Conservation (phyloP, 176 grass and related monocot species). For the Ampelocalamus luodianensis region DNA sequence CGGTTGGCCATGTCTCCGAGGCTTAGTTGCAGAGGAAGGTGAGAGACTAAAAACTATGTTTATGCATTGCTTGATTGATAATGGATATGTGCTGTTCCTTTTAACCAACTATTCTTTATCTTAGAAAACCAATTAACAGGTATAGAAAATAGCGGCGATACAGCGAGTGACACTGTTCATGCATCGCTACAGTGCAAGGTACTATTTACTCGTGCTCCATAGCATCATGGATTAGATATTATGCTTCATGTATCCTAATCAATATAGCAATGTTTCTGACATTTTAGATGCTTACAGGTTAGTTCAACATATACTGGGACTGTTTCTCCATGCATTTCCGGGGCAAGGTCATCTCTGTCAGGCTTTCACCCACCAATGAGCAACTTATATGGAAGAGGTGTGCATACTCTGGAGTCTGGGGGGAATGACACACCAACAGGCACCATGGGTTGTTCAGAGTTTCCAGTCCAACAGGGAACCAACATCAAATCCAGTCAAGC, state of each 20-base stretch:
- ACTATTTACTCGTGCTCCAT: too few relatives aligned
- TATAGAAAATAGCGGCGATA: too few relatives aligned
- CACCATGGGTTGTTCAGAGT: constrained; percentile 1
- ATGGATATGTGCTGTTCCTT: too few relatives aligned
- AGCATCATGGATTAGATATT: constrained; percentile 9
- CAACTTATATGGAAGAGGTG: constrained; percentile 22
- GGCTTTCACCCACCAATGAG: constrained; percentile 19
- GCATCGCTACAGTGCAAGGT: too few relatives aligned
- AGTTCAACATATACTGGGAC: constrained; percentile 21
- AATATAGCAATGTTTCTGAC: neutral
- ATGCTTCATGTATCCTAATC: neutral
- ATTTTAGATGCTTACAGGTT: constrained; percentile 41
- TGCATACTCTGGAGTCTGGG: neutral
- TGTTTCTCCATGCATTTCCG: constrained; percentile 21
- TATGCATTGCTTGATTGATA: too few relatives aligned
- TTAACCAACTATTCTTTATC: too few relatives aligned
- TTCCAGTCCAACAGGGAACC: constrained; percentile 36
- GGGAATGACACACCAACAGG: constrained; percentile 17
- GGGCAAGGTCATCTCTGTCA: constrained; percentile 24
- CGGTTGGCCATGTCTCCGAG: too few relatives aligned
- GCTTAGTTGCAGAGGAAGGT: too few relatives aligned
- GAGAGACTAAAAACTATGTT: too few relatives aligned
- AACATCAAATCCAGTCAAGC: constrained; percentile 20
- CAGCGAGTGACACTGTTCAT: too few relatives aligned
- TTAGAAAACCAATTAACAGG: too few relatives aligned